Percentiles rank a stretch among this genome's conserved stretches.
Evolutionary conservation across 805 yeast genomes (phyloP).

Genomic region (Ogataea glucozyma): DNA sequence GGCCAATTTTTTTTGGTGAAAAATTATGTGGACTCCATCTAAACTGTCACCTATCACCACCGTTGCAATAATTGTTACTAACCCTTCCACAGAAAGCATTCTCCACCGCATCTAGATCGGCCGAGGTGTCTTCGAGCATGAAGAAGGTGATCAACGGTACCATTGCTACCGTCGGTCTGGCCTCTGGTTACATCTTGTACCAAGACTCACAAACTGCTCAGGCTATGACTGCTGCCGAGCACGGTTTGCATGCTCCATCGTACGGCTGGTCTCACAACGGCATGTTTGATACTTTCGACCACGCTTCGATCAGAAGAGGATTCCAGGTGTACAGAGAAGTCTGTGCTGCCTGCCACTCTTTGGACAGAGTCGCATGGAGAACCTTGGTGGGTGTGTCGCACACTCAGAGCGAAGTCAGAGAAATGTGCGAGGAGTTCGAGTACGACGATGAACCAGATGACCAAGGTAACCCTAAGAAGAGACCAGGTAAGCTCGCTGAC

Average conservation of each 20-base stretch:
- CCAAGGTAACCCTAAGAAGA: conserved; percentile 96
- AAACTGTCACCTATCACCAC: conserved; percentile 19
- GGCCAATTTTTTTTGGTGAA: conserved; percentile 18
- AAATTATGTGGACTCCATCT: background rate
- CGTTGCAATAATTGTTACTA: background rate
- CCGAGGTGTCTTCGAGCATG: conserved; percentile 36
- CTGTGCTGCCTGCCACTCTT: conserved; percentile 98
- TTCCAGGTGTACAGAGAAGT: conserved; percentile 98
- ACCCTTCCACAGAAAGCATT: conserved; percentile 33
- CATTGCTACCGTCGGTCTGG: conserved; percentile 73
- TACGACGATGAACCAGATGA: conserved; percentile 96
- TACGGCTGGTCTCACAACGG: conserved; percentile 95
- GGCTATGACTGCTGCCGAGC: conserved; percentile 99
- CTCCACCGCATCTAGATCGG: conserved; percentile 34
- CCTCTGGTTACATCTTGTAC: conserved; percentile 80
- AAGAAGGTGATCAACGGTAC: conserved; percentile 60
- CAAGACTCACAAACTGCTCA: conserved; percentile 83
- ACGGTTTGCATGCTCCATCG: conserved; percentile 94
- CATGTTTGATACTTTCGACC: conserved; percentile 88
- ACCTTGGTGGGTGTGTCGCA: conserved; percentile 96
- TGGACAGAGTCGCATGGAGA: conserved; percentile 98
- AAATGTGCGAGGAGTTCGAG: conserved; percentile 93
- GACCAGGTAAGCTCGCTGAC: conserved; percentile 98
- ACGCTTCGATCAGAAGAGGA: conserved; percentile 96
- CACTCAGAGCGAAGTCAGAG: conserved; percentile 85